Evolutionary conservation across 352 stramenopile species (phyloP), one percentile per base, ranked within the genome.

Genomic region (Pythium grandisporangium): DNA sequence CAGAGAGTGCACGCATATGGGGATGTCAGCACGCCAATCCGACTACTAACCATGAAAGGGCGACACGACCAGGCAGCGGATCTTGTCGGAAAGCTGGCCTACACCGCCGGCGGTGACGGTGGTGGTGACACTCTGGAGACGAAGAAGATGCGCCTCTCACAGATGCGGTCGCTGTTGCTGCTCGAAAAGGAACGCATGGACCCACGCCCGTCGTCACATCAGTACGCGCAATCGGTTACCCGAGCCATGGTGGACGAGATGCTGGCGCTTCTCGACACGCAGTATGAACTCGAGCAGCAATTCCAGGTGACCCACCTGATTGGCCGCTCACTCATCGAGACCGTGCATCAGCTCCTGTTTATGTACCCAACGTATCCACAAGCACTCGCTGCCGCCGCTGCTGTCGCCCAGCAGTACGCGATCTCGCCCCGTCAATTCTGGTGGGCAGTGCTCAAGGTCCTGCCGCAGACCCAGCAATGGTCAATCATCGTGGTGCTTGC

Each of bases 341-440:
- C 66, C 22, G 41, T 83, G 25, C 56, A 81, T 35, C 80, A 83
- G 40, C 38, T 83, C n/a, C 46, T 82, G 20, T 63, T 55, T 20
- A 45, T 85, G 21, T 66, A 75, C 30, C 55, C 69, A 8, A 55
- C 53, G 2, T 55, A 77, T 25, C 45, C 48, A 11, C 44, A 59
- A 10, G 61, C 66, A 24, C 55, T 85, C 8, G 23, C 51, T 3
- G 32, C 57, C 2, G 57, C 66, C 13, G 58, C 77, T 0, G 42
- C 60, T n/a, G 42, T 70, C 41, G 69, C 56, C 6, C 56, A 72
- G 34, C 52, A 71, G 21, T 74, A 70, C 27, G 38, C 44, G 6
- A 44, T 84, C 13, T 59, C 61, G 19, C 69, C 72, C 23, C 58
- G 53, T 16, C 69, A 81, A 49, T 75, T 83, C 39, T 82, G 66